A percentile compares a stretch with the other conserved stretches of the same genome.
These are phyloP conservation scores for Scleromitrula shiraiana DNA, from an alignment of 2,329 filamentous ascomycete genomes.

Conservation along the genomic window DNA sequence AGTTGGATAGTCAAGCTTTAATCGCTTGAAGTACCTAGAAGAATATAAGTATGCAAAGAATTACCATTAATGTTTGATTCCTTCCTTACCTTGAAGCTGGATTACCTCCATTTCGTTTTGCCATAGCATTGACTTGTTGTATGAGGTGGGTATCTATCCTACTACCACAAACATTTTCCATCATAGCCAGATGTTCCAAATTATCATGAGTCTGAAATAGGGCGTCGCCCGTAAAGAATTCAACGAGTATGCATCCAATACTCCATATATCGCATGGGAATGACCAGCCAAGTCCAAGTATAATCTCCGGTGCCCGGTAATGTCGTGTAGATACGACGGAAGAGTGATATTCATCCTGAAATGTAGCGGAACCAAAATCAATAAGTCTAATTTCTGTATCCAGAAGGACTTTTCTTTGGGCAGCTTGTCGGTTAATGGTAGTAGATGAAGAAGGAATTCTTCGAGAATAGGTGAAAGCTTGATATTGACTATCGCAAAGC, in stretches of 20 bases:
- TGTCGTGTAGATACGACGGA: constrained; percentile 64
- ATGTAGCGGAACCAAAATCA: constrained; percentile 65
- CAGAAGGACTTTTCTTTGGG: constrained; percentile 55
- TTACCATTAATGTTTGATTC: background rate
- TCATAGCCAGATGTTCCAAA: constrained; percentile 67
- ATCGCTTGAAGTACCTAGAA: constrained; percentile 56
- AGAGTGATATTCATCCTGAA: constrained; percentile 66
- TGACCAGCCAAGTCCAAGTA: constrained; percentile 62
- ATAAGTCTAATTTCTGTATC: constrained; percentile 64
- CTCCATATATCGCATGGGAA: constrained; percentile 69
- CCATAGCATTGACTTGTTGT: constrained; percentile 47
- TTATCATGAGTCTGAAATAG: constrained; percentile 68
- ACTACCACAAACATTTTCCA: constrained; percentile 57
- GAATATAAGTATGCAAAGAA: constrained; percentile 29
- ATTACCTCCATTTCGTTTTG: constrained; percentile 48
- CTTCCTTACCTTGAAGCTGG: constrained; percentile 54
- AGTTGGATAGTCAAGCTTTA: constrained; percentile 57
- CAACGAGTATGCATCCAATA: constrained; percentile 64
- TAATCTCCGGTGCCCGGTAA: constrained; percentile 64
- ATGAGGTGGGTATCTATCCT: constrained; percentile 53
- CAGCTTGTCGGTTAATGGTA: constrained; percentile 51
- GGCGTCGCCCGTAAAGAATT: constrained; percentile 64
- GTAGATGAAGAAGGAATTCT: constrained; percentile 60
- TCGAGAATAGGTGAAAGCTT: constrained; percentile 64
- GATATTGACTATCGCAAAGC: constrained; percentile 55